These are phyloP conservation scores for Curvularia sp. DNA, from an alignment of 2,329 filamentous ascomycete species.

Conservation along the genomic window DNA sequence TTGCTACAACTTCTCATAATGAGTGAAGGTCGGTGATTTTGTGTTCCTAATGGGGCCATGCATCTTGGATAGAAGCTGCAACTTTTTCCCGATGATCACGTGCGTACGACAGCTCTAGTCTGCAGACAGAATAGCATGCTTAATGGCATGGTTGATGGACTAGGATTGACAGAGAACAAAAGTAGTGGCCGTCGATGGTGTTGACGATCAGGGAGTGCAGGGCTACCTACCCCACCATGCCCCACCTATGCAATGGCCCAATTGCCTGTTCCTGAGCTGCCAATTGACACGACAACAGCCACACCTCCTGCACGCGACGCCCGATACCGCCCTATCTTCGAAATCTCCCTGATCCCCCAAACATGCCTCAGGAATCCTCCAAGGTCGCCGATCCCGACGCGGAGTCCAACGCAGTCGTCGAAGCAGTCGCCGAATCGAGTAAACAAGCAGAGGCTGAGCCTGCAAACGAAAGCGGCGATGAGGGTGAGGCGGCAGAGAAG, in stretches of 20 bases:
- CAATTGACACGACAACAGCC: constrained; percentile 14
- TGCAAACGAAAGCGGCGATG: constrained; percentile 43
- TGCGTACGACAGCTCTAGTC: background rate
- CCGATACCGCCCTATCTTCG: constrained; percentile 23
- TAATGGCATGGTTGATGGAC: background rate
- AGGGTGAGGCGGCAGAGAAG: constrained; percentile 59
- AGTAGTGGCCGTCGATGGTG: background rate
- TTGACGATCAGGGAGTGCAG: constrained; percentile 7
- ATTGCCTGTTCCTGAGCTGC: constrained; percentile 21
- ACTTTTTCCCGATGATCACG: background rate
- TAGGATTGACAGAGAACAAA: background rate
- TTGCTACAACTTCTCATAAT: background rate
- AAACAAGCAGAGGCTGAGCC: constrained; percentile 39
- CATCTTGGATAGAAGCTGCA: background rate
- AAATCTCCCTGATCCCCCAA: constrained; percentile 4
- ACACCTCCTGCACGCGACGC: constrained; percentile 30
- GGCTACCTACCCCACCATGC: constrained; percentile 14
- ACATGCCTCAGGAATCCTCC: constrained; percentile 62
- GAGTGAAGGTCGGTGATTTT: too few relatives aligned
- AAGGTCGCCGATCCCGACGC: constrained; percentile 65
- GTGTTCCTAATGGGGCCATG: too few relatives aligned
- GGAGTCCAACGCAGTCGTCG: constrained; percentile 58
- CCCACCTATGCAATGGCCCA: constrained; percentile 19
- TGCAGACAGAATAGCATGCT: background rate
- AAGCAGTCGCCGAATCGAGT: constrained; percentile 49